Evolutionary conservation across 176 grass and related monocot genomes (phyloP).

Genomic region (Musa schizocarpa): DNA sequence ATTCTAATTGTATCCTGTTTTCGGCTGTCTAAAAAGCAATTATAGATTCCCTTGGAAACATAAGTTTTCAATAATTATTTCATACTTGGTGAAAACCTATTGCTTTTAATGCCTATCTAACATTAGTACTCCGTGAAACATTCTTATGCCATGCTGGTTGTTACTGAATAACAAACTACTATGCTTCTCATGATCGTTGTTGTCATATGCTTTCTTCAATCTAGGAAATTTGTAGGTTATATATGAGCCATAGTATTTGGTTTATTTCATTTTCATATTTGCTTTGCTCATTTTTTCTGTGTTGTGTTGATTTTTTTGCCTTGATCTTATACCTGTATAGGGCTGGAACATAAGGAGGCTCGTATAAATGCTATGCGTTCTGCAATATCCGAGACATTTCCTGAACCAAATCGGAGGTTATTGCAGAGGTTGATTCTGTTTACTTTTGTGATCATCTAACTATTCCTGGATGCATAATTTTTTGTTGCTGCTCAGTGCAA

Average conservation of each 20-base stretch:
- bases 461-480: neutral
- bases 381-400: conserved; percentile 85
- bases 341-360: conserved; percentile 75
- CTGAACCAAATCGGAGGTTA: conserved; percentile 78
- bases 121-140: neutral
- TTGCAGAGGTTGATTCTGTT: conserved; percentile 62
- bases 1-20: no score
- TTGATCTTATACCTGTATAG: conserved; percentile 39
- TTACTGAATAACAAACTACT: no score
- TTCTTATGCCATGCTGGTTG: no score
- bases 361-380: conserved; percentile 84
- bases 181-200: no score
- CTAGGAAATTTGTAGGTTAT: no score
- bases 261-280: neutral
- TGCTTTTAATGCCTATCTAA: neutral
- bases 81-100: no score
- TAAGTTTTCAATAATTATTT: no score
- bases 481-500: neutral
- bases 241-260: neutral
- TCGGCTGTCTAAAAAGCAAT: no score
- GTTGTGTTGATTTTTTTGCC: conserved; percentile 8
- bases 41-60: no score
- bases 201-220: no score
- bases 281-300: no score
- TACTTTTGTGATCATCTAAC: conserved; percentile 11